Base-by-base conservation (phyloP, 179 eudicot species). In the Amaranthus tricolor region DNA sequence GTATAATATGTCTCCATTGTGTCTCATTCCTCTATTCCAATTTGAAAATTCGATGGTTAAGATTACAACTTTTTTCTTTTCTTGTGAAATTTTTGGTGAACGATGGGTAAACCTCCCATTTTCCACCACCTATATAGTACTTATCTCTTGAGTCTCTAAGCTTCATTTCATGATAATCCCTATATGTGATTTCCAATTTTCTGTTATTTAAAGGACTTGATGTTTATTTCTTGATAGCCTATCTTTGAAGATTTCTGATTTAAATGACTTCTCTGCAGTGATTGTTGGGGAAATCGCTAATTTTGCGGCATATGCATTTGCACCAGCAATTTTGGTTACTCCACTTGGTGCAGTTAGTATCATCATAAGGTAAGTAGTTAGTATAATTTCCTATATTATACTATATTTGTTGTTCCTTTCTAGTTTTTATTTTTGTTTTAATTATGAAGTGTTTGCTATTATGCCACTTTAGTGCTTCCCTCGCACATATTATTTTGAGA, bases 321-420 rank as follows among this genome's bases (percentile, higher is more conserved):
- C 97, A 44, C 97, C 97, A 40, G 96, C 97, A 60, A 88, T 92
- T 79, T 78, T 92, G 73, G 97, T 92, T 65, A 92, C 96, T 45
- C 97, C 97, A 62, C 96, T 92, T 81, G 97, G 97, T 71, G 97
- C 97, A 44, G 89, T 92, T 77, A 92, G 97, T 81, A 90, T 92
- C 79, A 92, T 92, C 69, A 88, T 92, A 81, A 92, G 97, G 97
- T 81, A 85, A 67, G 92, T 76, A 58, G 48, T 74, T 64, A 16
- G 56, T 31, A 31, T 31, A 31, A 31, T 31, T 31, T 31, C 31
- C 31, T 24, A 24, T 2, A 24, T 24, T 24, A 16, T 17, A 54
- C 0, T 8, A 17, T 31, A 21, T 53, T 4, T 68, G 45, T 70
- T 40, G 7, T 44, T 31, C 11, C 12, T 73, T 54, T 67, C 43